Percentiles rank a stretch among this genome's conserved stretches.
Conservation (phyloP, 768 basidiomycete genomes). For the Pisolithus microcarpus region DNA sequence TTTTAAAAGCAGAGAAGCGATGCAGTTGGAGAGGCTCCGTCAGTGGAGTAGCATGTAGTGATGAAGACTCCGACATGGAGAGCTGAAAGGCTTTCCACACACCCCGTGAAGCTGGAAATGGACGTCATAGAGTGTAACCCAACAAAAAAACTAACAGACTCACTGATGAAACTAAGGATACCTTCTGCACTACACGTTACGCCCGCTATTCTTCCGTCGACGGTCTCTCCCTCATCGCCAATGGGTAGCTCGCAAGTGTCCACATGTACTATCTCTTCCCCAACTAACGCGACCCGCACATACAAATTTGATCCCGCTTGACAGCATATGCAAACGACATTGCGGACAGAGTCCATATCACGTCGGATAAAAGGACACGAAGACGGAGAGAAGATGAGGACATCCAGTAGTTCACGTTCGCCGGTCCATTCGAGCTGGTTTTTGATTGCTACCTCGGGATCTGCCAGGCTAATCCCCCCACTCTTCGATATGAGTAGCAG, state of each 20-base stretch:
- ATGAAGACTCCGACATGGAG: slow-evolving; percentile 17
- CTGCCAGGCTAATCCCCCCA: slow-evolving; percentile 28
- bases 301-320: slow-evolving; percentile 11
- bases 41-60: slow-evolving; percentile 16
- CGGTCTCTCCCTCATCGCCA: not conserved
- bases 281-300: slow-evolving; percentile 16
- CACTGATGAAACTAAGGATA: slow-evolving; percentile 44
- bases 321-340: slow-evolving; percentile 20
- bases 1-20: slow-evolving; percentile 10
- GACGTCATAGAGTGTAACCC: not conserved
- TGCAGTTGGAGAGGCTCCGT: slow-evolving; percentile 16
- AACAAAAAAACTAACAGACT: slow-evolving; percentile 9
- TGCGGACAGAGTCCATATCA: slow-evolving; percentile 1
- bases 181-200: slow-evolving; percentile 38
- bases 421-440: slow-evolving; percentile 20
- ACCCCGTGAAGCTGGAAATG: slow-evolving; percentile 35
- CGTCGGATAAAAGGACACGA: slow-evolving; percentile 24
- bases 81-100: slow-evolving; percentile 35
- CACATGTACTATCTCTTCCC: slow-evolving; percentile 10
- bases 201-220: slow-evolving; percentile 1
- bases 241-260: slow-evolving; percentile 20
- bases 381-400: slow-evolving; percentile 23
- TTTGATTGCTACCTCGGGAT: slow-evolving; percentile 22
- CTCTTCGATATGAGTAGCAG: slow-evolving; percentile 29
- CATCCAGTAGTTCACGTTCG: slow-evolving; percentile 21